These are phyloP conservation scores for Fusarium avenaceum DNA, from an alignment of 2,329 filamentous ascomycete species.

Conservation along the genomic window DNA sequence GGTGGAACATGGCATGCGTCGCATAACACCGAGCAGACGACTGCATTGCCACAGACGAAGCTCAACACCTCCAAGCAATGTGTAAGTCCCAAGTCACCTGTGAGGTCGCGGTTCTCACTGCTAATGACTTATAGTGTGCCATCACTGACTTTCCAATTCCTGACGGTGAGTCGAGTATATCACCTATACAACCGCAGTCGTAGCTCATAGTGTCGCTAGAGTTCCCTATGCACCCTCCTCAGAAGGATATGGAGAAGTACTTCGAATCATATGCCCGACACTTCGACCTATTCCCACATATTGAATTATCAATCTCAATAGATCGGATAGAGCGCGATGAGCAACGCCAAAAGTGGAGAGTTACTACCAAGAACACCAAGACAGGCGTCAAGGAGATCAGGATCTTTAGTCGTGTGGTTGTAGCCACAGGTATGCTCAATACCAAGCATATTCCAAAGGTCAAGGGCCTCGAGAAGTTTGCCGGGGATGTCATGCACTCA, in stretches of 20 bases:
- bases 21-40: conserved; percentile 52
- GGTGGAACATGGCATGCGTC: conserved; percentile 61
- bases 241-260: conserved; percentile 51
- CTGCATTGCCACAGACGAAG: conserved; percentile 52
- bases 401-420: conserved; percentile 55
- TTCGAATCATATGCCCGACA: conserved; percentile 52
- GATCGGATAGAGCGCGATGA: conserved; percentile 48
- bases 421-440: conserved; percentile 54
- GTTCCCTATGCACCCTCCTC: conserved; percentile 45
- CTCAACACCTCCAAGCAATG: conserved; percentile 52
- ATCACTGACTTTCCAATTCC: conserved; percentile 55
- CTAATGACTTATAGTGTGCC: conserved; percentile 43
- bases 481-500: conserved; percentile 58
- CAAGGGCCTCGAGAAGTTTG: conserved; percentile 56
- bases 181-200: background rate
- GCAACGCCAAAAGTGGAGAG: conserved; percentile 46
- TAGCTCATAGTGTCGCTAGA: conserved; percentile 20
- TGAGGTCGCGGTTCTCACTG: background rate
- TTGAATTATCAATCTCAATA: conserved; percentile 50
- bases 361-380: conserved; percentile 47
- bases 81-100: conserved; percentile 31
- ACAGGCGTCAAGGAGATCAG: conserved; percentile 35
- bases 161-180: conserved; percentile 32
- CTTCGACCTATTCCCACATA: conserved; percentile 48
- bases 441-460: conserved; percentile 54